Base-by-base conservation (phyloP, 2,329 filamentous ascomycete species). In the Microcera coccophila region DNA sequence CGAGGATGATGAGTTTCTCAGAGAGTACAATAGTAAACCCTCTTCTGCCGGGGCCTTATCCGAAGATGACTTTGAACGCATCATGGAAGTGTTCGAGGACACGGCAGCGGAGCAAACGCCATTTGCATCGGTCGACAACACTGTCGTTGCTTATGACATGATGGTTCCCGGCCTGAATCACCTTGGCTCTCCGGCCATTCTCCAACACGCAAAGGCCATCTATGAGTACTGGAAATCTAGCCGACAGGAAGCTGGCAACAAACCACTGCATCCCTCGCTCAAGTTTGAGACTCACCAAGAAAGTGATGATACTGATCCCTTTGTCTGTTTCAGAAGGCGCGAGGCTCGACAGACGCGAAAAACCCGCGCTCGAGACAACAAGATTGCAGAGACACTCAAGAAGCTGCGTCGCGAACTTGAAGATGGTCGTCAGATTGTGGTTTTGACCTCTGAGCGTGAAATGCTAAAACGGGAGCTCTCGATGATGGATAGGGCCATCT, bases 251-350 rank as follows among this genome's bases (percentile, higher is more conserved):
- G 76, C 75, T 45, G 80, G 79, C 52, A 93, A 91, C 62, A 82
- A 78, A 55, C 71, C 84, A 5, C 71, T 97, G 48, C 85, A 90
- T 60, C 81, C 89, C 7, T 76, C 73, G 17, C 80, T 97, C 63
- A 96, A 96, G 71, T 93, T 95, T 53, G 93, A 98, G 71, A 94
- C 84, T 36, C 89, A 93, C 50, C 86, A 89, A 62, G 91, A 97
- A 53, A 94, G 85, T 48, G 93, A 98, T 65, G 93, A 98, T 63
- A 82, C 87, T 58, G 93, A 98, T 68, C 93, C 93, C 37, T 98
- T 95, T 69, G 90, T 98, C 59, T 98, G 93, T 69, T 98, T 98
- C 79, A 82, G 93, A 62, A 83, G 93, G 56, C 87, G 93, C 51
- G 93, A 98, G 68, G 87, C 95, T 36, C 85, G 93, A 44, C 89